Percentiles rank a stretch among this genome's conserved stretches.
Conservation (phyloP, 1,139 yeast species). For the Williopsis jadinii region DNA sequence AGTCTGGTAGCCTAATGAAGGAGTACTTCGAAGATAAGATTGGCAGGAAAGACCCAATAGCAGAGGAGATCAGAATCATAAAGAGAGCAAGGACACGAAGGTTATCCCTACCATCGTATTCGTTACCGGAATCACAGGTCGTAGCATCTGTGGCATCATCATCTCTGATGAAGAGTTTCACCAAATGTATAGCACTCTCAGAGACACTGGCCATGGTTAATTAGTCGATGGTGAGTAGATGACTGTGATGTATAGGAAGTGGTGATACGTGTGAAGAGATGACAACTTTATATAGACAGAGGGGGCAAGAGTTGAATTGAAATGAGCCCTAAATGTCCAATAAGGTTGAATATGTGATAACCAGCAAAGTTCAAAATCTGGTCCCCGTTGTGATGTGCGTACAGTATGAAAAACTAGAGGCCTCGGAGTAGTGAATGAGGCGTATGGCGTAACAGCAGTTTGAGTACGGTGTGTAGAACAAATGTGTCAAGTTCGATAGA, state of each 20-base stretch:
- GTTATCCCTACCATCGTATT: slow-evolving; percentile 33
- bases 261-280: background rate
- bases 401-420: too few relatives aligned
- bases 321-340: too few relatives aligned
- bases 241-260: too few relatives aligned
- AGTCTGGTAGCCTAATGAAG: slow-evolving; percentile 43
- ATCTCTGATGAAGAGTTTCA: slow-evolving; percentile 14
- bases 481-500: too few relatives aligned
- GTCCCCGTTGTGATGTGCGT: too few relatives aligned
- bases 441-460: too few relatives aligned
- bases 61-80: slow-evolving; percentile 50
- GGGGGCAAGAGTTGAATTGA: too few relatives aligned
- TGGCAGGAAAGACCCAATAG: slow-evolving; percentile 56
- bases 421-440: too few relatives aligned
- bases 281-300: background rate
- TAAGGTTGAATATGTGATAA: too few relatives aligned
- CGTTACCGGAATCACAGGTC: slow-evolving; percentile 23
- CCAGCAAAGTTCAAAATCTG: too few relatives aligned
- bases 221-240: too few relatives aligned
- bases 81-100: slow-evolving; percentile 60
- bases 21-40: slow-evolving; percentile 49
- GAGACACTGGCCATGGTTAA: background rate
- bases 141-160: slow-evolving; percentile 7
- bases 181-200: slow-evolving; percentile 3
- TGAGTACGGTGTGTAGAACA: too few relatives aligned